phyloP scores from a whole-genome alignment of 106 monocot genomes.

The Cymbidium sinense region DNA sequence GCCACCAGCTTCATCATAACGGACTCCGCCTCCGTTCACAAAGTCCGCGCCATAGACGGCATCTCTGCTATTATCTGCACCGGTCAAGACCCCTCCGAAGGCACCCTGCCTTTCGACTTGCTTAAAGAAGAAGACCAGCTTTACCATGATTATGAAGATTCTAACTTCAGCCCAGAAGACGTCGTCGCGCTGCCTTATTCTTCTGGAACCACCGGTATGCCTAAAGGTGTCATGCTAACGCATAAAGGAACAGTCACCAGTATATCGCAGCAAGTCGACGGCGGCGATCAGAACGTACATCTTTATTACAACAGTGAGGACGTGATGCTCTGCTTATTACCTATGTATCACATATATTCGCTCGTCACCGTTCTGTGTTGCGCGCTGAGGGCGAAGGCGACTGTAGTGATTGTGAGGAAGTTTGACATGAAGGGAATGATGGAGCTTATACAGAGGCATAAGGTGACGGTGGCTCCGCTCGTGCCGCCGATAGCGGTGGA shows the following conservation, averaged over 20 bases:
- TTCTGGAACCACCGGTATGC: constrained; percentile 80
- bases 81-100: constrained; percentile 29
- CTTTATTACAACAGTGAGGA: constrained; percentile 42
- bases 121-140: constrained; percentile 8
- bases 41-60: constrained; percentile 29
- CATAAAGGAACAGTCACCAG: constrained; percentile 57
- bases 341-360: constrained; percentile 77
- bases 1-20: constrained; percentile 51
- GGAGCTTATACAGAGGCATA: constrained; percentile 51
- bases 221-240: constrained; percentile 86
- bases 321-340: constrained; percentile 66
- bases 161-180: constrained; percentile 45
- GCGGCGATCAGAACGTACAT: constrained; percentile 46
- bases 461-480: constrained; percentile 51
- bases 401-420: constrained; percentile 48
- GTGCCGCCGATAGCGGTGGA: constrained; percentile 70
- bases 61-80: constrained; percentile 22
- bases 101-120: constrained; percentile 38
- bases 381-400: constrained; percentile 38
- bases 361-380: constrained; percentile 61
- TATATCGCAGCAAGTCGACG: constrained; percentile 71
- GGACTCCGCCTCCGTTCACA: constrained; percentile 42
- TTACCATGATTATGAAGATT: constrained; percentile 1
- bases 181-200: constrained; percentile 77
- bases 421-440: constrained; percentile 53